phyloP scores from a whole-genome alignment of 371 early-diverging fungal species.

The Spraguea lophii region DNA sequence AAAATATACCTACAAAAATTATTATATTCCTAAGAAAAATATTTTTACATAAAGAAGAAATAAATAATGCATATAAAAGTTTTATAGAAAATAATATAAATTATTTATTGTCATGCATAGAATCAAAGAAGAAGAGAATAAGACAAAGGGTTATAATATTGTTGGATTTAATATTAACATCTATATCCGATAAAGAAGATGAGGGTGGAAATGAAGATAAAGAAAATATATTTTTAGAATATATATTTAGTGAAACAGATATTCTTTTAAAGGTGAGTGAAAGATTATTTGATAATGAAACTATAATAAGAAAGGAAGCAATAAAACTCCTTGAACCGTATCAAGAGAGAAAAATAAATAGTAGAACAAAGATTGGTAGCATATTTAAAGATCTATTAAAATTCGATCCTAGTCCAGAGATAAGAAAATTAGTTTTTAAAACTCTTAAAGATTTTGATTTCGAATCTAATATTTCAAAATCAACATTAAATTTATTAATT shows the following conservation, averaged over 20 bases:
- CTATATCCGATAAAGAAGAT: background rate
- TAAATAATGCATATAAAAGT: background rate
- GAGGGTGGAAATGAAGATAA: background rate
- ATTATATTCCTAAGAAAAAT: too few relatives aligned
- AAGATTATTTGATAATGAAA: conserved; percentile 34
- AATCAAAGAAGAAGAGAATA: conserved; percentile 4
- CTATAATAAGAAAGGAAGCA: conserved; percentile 30
- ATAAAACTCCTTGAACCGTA: conserved; percentile 8
- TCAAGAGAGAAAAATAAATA: conserved; percentile 16
- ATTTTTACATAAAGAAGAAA: too few relatives aligned
- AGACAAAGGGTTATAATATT: conserved; percentile 16
- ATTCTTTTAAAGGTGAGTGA: conserved; percentile 18
- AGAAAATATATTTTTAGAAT: background rate
- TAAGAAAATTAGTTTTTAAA: conserved; percentile 13
- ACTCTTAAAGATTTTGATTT: too few relatives aligned
- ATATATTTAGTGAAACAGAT: background rate
- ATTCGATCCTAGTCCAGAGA: conserved; percentile 17
- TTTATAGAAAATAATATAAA: conserved; percentile 1
- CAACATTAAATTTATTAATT: conserved; percentile 11
- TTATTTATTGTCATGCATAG: conserved; percentile 2
- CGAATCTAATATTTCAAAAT: conserved; percentile 3
- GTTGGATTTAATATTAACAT: background rate
- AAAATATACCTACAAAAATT: too few relatives aligned
- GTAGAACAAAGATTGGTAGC: conserved; percentile 5
- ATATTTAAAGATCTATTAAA: conserved; percentile 25